Evolutionary conservation across 1,139 yeast species (phyloP).

Genomic region (Geotrichum histeridarum): DNA sequence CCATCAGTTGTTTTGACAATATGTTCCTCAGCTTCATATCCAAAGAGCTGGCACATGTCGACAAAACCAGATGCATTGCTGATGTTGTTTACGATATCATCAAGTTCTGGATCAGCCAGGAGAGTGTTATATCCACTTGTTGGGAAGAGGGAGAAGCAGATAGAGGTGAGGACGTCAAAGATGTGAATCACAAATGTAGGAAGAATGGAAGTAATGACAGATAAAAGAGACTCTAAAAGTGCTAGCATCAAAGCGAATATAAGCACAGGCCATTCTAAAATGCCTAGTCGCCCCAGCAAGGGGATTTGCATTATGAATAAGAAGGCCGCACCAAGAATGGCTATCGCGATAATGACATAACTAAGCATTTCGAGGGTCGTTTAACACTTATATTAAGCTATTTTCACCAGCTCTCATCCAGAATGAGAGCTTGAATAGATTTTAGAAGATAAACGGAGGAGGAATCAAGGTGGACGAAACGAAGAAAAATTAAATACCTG

Average conservation of each 20-base stretch:
- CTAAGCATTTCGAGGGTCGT: background rate
- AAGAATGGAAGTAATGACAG: constrained; percentile 33
- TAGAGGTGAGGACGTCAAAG: constrained; percentile 26
- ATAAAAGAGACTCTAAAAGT: constrained; percentile 31
- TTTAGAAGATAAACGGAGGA: background rate
- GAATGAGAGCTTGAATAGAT: background rate
- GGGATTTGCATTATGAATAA: constrained; percentile 28
- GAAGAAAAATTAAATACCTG: background rate
- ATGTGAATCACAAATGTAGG: constrained; percentile 32
- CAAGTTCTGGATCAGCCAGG: constrained; percentile 25
- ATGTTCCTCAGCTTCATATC: constrained; percentile 66
- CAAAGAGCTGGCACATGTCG: constrained; percentile 59
- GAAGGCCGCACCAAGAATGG: constrained; percentile 10
- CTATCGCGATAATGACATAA: background rate
- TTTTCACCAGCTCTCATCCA: background rate
- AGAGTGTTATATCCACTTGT: constrained; percentile 20
- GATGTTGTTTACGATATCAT: constrained; percentile 25
- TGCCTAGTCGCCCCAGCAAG: constrained; percentile 30
- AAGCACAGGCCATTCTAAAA: constrained; percentile 34
- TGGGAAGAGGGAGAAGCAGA: constrained; percentile 23
- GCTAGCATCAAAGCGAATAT: constrained; percentile 34
- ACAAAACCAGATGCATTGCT: constrained; percentile 46
- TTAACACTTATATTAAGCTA: background rate
- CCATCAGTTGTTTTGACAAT: constrained; percentile 58
- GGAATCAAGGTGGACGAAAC: background rate